Base-by-base conservation (phyloP, 73 alveolate genomes). In the Paramecium primaurelia region DNA sequence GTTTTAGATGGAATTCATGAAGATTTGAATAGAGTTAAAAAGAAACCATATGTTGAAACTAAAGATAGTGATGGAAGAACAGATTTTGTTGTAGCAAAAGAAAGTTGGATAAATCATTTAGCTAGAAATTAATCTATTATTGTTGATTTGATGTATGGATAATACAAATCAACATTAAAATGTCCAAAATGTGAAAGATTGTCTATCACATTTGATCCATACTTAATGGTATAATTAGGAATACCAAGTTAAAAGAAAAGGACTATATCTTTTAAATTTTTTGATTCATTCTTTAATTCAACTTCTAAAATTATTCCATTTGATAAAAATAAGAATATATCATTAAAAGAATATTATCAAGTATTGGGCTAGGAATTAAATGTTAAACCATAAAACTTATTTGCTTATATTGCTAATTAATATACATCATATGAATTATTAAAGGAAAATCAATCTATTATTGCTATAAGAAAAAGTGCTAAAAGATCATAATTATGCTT, bases 171-270 rank as follows among this genome's bases (percentile, higher is more conserved):
- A 8, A 96, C 98, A 10, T 93, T 98, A 18, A 87, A 86, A 47
- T 98, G 99, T 94, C 98, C 99, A 30, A 58, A 92, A n/a, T 98
- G 99, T 85, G 71, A 86, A 18, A 96, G 92, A 59, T 90, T 95
- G 18, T 96, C 99, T 16, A 95, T 96, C n/a, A 96, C 99, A 9
- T 98, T 97, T 93, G 99, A 98, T 89, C 98, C 99, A 20, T 98
- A 89, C 95, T 92, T 95, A 95, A 94, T 93, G 88, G 85, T 98
- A 25, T 95, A 98, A 12, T 94, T 98, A 71, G 98, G 99, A 68
- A 97, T 98, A 47, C 99, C 99, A 8, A 77, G 92, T 49, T 58
- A 71, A n/a, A 92, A 92, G 44, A 75, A 71, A 45, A 92, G 86
- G 44, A 28, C 32, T 30, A 86, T 92, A 11, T 10, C 80, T 25